These are phyloP conservation scores for Yamadazyma endophytica DNA, from an alignment of 805 yeast genomes.

Conservation along the genomic window DNA sequence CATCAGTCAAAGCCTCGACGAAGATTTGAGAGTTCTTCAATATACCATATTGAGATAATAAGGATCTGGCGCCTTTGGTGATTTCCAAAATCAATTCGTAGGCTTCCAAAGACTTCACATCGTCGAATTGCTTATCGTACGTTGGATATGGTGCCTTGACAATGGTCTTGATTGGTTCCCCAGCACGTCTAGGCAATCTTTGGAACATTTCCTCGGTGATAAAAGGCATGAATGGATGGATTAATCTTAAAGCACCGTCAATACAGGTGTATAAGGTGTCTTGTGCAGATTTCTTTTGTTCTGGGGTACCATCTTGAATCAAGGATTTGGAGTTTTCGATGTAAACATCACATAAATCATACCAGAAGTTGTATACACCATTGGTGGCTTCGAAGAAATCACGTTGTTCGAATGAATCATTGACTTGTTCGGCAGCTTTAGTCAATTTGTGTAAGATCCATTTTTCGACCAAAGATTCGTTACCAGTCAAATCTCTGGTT, in stretches of 20 bases:
- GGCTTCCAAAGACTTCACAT: conserved; percentile 62
- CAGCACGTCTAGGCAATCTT: conserved; percentile 83
- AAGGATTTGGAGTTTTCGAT: conserved; percentile 94
- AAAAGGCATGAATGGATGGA: conserved; percentile 98
- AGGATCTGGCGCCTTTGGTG: conserved; percentile 87
- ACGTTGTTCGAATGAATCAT: conserved; percentile 69
- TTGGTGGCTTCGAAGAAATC: conserved; percentile 87
- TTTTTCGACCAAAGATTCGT: conserved; percentile 88
- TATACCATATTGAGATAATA: conserved; percentile 85
- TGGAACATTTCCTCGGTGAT: conserved; percentile 99
- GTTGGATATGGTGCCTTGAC: conserved; percentile 78
- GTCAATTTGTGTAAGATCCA: conserved; percentile 92
- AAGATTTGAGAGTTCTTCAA: conserved; percentile 82
- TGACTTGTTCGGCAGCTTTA: conserved; percentile 59
- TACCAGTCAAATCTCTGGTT: conserved; percentile 57
- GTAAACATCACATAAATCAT: conserved; percentile 94
- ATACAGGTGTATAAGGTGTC: conserved; percentile 91
- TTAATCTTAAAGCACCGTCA: conserved; percentile 85
- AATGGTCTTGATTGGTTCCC: conserved; percentile 66
- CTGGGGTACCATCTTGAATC: conserved; percentile 85
- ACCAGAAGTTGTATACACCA: conserved; percentile 92
- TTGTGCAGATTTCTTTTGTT: conserved; percentile 83
- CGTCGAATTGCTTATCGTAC: conserved; percentile 55
- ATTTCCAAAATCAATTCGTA: conserved; percentile 83
- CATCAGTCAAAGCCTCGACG: conserved; percentile 61